These are phyloP conservation scores for Clonostachys byssicola DNA, from an alignment of 2,329 filamentous ascomycete genomes.

Conservation along the genomic window DNA sequence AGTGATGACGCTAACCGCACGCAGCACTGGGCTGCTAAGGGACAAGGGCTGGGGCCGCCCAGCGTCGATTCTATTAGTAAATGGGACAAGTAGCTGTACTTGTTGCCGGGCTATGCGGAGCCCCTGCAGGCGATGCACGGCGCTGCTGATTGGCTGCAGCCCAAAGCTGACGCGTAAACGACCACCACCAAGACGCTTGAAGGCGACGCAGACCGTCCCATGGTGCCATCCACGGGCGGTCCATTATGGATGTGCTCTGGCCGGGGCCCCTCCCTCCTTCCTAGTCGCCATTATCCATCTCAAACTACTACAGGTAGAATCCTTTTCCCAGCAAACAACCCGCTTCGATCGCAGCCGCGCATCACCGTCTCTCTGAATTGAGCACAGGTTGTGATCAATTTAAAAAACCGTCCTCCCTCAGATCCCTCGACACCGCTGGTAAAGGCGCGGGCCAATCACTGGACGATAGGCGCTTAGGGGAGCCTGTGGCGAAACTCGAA, in stretches of 20 bases:
- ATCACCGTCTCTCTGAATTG: no score
- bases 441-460: background rate
- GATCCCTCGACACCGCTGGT: no score
- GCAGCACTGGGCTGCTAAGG: background rate
- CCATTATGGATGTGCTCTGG: background rate
- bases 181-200: background rate
- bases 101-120: background rate
- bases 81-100: constrained; percentile 2
- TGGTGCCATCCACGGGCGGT: background rate
- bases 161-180: constrained; percentile 3
- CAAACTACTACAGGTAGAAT: no score
- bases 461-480: constrained; percentile 1
- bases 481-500: constrained; percentile 7
- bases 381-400: no score
- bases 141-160: constrained; percentile 1
- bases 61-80: background rate
- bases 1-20: no score
- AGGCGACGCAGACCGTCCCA: background rate
- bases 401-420: no score
- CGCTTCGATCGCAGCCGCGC: no score
- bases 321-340: no score
- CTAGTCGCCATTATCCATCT: background rate
- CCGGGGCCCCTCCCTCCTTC: background rate
- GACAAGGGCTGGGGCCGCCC: background rate
- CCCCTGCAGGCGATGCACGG: background rate